Evolutionary conservation across 148 eudicot genomes (phyloP).

Genomic region (Rhododendron griersonianum): DNA sequence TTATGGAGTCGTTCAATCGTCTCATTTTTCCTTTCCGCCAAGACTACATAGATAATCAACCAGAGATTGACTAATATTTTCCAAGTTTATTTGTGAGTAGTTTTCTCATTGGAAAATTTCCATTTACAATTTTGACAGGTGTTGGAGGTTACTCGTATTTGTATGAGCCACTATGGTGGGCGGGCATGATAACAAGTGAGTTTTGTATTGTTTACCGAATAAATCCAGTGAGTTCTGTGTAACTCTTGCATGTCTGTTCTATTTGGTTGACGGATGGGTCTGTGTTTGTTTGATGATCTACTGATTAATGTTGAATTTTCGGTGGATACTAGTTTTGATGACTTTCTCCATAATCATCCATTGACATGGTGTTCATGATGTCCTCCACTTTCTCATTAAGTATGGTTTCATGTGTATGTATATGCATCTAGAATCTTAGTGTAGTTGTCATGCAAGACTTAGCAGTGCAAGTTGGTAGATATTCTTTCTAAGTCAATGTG

Average conservation of each 20-base stretch:
- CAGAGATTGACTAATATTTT: not conserved
- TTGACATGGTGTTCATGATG: not conserved
- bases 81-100: not conserved
- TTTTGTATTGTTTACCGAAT: not conserved
- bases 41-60: not conserved
- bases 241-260: not conserved
- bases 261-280: not conserved
- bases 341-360: not conserved
- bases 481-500: not conserved
- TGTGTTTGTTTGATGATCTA: not conserved
- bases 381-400: not conserved
- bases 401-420: not conserved
- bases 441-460: not conserved
- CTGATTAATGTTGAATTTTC: not conserved
- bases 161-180: conserved; percentile 91
- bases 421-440: not conserved
- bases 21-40: not conserved
- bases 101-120: not conserved
- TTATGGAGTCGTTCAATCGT: not conserved
- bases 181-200: conserved; percentile 92
- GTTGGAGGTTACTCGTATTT: conserved; percentile 82
- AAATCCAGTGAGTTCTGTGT: not conserved
- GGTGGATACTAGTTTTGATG: not conserved
- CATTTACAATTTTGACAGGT: conserved; percentile 45
- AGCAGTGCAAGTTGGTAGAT: not conserved